These are phyloP conservation scores for Yamagishiella unicocca DNA, from an alignment of 139 green algal genomes.

Conservation along the genomic window DNA sequence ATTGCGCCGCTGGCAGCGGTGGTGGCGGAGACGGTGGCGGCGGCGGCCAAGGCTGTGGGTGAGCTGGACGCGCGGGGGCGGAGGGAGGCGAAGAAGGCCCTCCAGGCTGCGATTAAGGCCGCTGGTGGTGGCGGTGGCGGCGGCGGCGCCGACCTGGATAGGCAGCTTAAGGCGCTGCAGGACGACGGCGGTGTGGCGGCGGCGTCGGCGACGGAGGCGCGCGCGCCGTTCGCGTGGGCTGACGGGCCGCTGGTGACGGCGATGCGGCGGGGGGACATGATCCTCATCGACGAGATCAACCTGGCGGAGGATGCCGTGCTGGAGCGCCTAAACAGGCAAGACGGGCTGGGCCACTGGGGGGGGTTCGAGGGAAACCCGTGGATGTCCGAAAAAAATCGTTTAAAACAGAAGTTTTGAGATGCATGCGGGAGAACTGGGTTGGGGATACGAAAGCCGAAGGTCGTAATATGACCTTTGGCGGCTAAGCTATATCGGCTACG, in stretches of 20 bases:
- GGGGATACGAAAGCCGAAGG: no score
- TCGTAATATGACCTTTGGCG: no score
- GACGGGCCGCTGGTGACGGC: conserved; percentile 96
- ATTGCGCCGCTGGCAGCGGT: conserved; percentile 18
- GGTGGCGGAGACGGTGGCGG: conserved; percentile 27
- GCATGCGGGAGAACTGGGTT: no score
- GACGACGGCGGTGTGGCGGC: conserved; percentile 36
- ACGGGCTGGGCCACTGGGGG: no score
- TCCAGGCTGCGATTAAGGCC: conserved; percentile 23
- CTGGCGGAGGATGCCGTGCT: conserved; percentile 98
- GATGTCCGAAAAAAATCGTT: no score
- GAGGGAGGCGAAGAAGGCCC: conserved; percentile 11
- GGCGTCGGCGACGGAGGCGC: conserved; percentile 61
- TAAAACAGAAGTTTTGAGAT: no score
- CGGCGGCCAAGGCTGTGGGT: conserved; percentile 7
- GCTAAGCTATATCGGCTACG: no score
- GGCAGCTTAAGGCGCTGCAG: conserved; percentile 53
- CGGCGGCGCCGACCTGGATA: background rate
- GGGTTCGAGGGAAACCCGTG: no score
- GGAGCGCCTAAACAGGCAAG: conserved; percentile 95
- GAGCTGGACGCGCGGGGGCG: background rate
- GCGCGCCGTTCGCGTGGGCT: conserved; percentile 89
- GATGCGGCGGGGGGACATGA: conserved; percentile 93
- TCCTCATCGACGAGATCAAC: conserved; percentile 99
- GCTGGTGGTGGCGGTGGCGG: background rate